A percentile compares a stretch with the other conserved stretches of the same genome.
phyloP scores from a whole-genome alignment of 2,329 filamentous ascomycete species.

The Domatiomyces catenatus region DNA sequence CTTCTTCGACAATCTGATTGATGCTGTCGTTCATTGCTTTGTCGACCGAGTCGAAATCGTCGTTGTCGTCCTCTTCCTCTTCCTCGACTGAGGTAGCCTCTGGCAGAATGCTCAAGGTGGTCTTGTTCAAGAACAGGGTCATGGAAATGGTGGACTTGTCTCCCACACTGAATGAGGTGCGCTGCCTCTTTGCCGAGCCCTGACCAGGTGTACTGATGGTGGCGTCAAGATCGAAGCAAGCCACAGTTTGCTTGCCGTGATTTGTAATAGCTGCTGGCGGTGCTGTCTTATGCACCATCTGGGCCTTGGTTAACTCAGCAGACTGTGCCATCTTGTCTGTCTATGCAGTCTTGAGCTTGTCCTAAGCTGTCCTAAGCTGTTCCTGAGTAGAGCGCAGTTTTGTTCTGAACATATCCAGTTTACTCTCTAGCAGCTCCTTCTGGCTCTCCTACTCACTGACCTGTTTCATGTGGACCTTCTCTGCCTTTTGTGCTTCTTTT shows the following conservation, averaged over 20 bases:
- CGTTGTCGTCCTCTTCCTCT: slow-evolving; percentile 17
- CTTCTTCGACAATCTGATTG: slow-evolving; percentile 8
- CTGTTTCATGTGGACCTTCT: slow-evolving; percentile 40
- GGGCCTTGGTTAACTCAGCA: slow-evolving; percentile 14
- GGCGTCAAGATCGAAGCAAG: slow-evolving; percentile 29
- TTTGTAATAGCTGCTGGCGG: slow-evolving; percentile 10
- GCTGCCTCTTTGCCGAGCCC: slow-evolving; percentile 40
- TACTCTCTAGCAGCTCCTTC: slow-evolving; percentile 52
- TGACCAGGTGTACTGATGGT: slow-evolving; percentile 38
- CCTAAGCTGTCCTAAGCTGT: slow-evolving; percentile 52
- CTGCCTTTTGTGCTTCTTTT: slow-evolving; percentile 31
- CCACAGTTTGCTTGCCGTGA: slow-evolving; percentile 28
- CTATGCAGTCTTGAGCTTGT: slow-evolving; percentile 31
- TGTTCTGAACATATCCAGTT: slow-evolving; percentile 51
- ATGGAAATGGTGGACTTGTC: slow-evolving; percentile 90
- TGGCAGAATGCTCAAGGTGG: slow-evolving; percentile 40
- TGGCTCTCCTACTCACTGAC: slow-evolving; percentile 46
- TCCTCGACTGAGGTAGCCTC: slow-evolving; percentile 25
- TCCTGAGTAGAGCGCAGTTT: slow-evolving; percentile 57
- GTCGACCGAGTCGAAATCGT: too few relatives aligned
- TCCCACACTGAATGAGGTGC: slow-evolving; percentile 47
- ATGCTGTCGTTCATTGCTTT: slow-evolving; percentile 5
- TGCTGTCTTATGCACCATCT: slow-evolving; percentile 8
- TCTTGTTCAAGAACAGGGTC: slow-evolving; percentile 78
- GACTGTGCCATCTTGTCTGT: slow-evolving; percentile 21